Base-by-base conservation (phyloP, 805 yeast genomes). In the Myxozyma vanderwaltii region DNA sequence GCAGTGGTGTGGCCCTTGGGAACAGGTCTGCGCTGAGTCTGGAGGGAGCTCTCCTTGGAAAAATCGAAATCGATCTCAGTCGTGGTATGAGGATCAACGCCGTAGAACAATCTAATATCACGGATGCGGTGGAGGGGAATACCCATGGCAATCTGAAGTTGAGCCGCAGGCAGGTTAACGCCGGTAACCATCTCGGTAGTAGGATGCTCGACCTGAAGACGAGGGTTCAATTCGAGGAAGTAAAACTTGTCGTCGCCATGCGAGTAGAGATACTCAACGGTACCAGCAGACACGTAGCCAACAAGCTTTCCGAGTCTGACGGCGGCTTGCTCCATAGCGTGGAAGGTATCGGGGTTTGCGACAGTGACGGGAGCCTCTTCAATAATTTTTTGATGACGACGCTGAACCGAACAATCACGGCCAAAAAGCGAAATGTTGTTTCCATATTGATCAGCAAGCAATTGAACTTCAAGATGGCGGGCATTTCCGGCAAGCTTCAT, bases 181-280 rank as follows among this genome's bases (percentile, higher is more conserved):
- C 99, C 99, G 24, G 96, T 87, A 58, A 91, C 99, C 99, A 94
- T 94, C 79, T 94, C 99, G 41, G 99, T 94, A 46, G 99, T 94
- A 71, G 99, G 99, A 81, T 94, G 99, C 82, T 94, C 99, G 61
- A 94, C 99, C 81, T 94, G 99, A 75, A 94, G 82, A 81, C 99
- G 89, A 70, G 99, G 99, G 75, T 94, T 94, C 74, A 94, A 82
- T 78, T 94, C 99, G 74, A 94, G 81, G 76, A 94, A 94, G 81
- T 91, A 94, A 74, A 92, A 94, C 74, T 91, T 90, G 76, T 92
- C 91, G 63, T 94, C 97, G 58, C 88, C 83, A 74, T 91, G 94
- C 27, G 97, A 90, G 74, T 94, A 94, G 69, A 94, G 81, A 77
- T 94, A 94, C 77, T 94, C 99, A 56, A 94, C 98, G 47, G 99